Percentiles rank a stretch among this genome's conserved stretches.
These are phyloP conservation scores for Kluyveromyces sp. DNA, from an alignment of 1,139 yeast species.

Conservation along the genomic window DNA sequence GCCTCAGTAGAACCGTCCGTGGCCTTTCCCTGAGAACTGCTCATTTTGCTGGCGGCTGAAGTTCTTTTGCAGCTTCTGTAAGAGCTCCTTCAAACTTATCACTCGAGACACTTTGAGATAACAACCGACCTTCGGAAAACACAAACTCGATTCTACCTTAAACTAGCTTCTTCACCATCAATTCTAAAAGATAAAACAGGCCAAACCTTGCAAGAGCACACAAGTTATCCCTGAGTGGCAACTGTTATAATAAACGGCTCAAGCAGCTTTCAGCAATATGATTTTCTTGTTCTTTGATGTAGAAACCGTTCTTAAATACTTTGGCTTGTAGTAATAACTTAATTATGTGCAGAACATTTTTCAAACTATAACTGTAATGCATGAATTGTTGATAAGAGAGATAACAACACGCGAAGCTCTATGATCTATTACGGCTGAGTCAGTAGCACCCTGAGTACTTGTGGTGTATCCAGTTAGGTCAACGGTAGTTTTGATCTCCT, in stretches of 20 bases:
- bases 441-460: no score
- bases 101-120: no score
- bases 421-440: no score
- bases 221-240: background rate
- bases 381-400: no score
- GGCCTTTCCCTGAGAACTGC: background rate
- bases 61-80: no score
- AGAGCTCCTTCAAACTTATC: no score
- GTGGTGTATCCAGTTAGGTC: no score
- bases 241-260: background rate
- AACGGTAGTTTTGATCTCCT: no score
- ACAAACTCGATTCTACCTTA: background rate
- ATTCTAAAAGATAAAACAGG: background rate
- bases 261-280: no score
- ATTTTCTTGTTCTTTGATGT: background rate
- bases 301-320: background rate
- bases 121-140: no score
- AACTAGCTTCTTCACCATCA: background rate
- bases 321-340: background rate
- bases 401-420: no score
- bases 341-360: background rate
- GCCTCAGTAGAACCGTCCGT: background rate
- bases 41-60: background rate
- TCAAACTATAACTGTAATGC: no score
- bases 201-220: background rate